Base-by-base conservation (phyloP, 257 asterid genomes). In the Ajuga chamaepitys region DNA sequence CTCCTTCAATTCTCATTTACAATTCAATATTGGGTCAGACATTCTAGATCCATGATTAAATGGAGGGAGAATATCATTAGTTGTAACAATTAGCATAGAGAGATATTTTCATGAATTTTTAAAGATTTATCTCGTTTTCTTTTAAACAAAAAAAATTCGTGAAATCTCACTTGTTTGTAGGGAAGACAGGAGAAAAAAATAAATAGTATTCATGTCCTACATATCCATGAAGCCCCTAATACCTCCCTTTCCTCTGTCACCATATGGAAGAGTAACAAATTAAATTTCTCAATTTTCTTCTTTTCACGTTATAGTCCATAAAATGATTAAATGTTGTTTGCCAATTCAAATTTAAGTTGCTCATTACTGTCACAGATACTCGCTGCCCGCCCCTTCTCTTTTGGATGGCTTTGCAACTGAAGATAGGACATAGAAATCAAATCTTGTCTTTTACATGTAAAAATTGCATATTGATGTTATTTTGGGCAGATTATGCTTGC, bases 351-450 rank as follows among this genome's bases (percentile, higher is more conserved):
- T 30, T 14, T 10, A 18, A 35, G 26, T 59, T 48, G 51, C 5
- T 64, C 26, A 41, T 13, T 46, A 9, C 26, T 20, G 17, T 21
- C 53, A 42, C 12, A 45, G 17, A 22, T 10, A 8, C 42, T 53
- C 40, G 9, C 22, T 38, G 35, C 18, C 53, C 22, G 10, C 12
- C 16, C 40, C 69, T 22, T 34, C 8, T 30, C 62, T 18, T 57
- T 26, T 41, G 35, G 20, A 53, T 7, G 21, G 13, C 34, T 16
- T 9, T 14, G 3, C 47, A 51, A 47, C 48, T 44, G 26, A 61
- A 58, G 12, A 44, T 46, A 28, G 68, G 64, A 65, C 24, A 60
- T 38, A 53, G 56, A 60, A 46, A 35, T 60, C 58, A 54, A 13
- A 54, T 51, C 46, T 68, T 9, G 21, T 48, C 46, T 51, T 28